Evolutionary conservation across 345 rosid genomes (phyloP).

Genomic region (Linum tenue): DNA sequence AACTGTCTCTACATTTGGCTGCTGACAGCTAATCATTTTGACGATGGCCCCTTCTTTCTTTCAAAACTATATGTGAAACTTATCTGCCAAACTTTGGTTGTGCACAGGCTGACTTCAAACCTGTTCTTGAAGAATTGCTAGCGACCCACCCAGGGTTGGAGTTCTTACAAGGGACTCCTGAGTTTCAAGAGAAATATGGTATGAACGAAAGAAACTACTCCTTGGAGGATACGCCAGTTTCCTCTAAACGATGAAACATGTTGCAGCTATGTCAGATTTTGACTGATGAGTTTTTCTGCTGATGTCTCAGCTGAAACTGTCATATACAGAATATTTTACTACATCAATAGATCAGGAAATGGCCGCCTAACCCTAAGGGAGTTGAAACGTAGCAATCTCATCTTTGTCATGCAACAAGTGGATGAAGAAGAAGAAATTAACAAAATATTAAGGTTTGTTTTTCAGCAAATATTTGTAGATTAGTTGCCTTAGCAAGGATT

Average conservation of each 20-base stretch:
- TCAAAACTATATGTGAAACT: conserved; percentile 10
- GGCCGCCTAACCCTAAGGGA: conserved; percentile 84
- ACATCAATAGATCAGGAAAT: conserved; percentile 80
- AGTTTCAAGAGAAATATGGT: conserved; percentile 94
- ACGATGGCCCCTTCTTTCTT: not conserved
- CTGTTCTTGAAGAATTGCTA: conserved; percentile 71
- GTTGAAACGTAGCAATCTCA: conserved; percentile 81
- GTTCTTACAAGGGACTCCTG: conserved; percentile 64
- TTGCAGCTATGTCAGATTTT: not conserved
- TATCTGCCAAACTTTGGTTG: not conserved
- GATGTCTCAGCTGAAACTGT: conserved; percentile 90
- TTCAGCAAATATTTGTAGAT: not conserved
- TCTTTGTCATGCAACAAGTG: conserved; percentile 85
- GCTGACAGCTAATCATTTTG: not conserved
- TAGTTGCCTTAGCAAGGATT: not conserved
- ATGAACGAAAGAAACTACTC: conserved; percentile 13
- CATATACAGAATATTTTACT: conserved; percentile 89
- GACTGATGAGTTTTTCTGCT: conserved; percentile 18
- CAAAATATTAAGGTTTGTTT: conserved; percentile 77
- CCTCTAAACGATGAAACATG: not conserved
- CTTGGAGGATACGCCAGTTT: not conserved
- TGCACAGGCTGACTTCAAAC: conserved; percentile 74
- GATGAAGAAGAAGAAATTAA: conserved; percentile 98
- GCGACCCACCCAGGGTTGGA: conserved; percentile 81
- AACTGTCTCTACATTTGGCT: not conserved